Evolutionary conservation across 495 filamentous ascomycete species (phyloP).

Genomic region (Aspergillus haitiensis): DNA sequence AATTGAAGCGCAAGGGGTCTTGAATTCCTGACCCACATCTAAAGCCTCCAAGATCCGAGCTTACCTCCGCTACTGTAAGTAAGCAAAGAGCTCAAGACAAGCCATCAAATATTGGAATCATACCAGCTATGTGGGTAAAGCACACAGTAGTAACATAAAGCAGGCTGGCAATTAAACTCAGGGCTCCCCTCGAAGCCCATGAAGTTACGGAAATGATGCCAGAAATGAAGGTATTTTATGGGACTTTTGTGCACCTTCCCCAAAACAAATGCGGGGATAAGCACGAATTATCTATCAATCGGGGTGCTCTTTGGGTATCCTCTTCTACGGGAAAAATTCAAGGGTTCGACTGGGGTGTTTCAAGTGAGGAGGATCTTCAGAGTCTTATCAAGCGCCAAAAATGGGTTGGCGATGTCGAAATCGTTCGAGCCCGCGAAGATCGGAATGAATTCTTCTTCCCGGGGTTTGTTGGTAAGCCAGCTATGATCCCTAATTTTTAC

Average conservation of each 20-base stretch:
- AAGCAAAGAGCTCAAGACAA: too few species aligned
- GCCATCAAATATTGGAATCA: too few species aligned
- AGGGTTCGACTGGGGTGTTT: constrained; percentile 37
- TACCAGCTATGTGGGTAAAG: too few species aligned
- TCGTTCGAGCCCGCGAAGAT: constrained; percentile 37
- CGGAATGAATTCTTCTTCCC: constrained; percentile 80
- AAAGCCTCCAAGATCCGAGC: too few species aligned
- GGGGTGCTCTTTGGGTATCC: constrained; percentile 67
- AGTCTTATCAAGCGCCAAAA: constrained; percentile 48
- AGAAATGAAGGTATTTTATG: constrained; percentile 42
- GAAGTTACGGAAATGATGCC: not conserved
- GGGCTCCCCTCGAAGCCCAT: not conserved
- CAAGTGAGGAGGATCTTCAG: constrained; percentile 38
- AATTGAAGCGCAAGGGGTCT: too few species aligned
- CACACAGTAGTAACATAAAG: too few species aligned
- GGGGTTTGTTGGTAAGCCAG: constrained; percentile 74
- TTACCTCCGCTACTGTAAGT: too few species aligned
- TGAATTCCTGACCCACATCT: too few species aligned
- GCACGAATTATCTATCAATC: constrained; percentile 38
- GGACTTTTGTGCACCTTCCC: constrained; percentile 50
- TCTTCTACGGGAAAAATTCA: constrained; percentile 59
- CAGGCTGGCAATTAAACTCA: not conserved
- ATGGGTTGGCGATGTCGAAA: constrained; percentile 25
- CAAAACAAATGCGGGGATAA: constrained; percentile 21
- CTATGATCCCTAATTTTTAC: not conserved